Base-by-base conservation (phyloP, 768 basidiomycete species). In the Termitomyces titanicus region DNA sequence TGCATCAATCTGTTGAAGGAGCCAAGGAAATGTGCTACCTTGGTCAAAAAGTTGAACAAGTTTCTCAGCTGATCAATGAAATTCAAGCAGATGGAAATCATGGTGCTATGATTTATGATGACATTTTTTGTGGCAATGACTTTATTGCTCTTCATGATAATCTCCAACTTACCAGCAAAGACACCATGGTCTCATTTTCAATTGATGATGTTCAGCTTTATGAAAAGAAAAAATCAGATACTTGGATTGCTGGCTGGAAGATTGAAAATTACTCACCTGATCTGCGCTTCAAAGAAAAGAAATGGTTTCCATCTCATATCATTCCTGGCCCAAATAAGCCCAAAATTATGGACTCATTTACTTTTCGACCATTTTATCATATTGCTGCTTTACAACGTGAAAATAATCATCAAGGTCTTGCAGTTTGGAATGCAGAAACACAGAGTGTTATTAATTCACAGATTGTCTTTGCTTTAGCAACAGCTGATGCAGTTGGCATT, bases 171-270 rank as follows among this genome's bases (percentile, higher is more conserved):
- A 67, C 59, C 0, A 27, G 25, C 5, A 58, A 72, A 18, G 68
- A 75, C 40, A 71, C 61, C 0, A 51, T 70, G 2, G 37, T 78
- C 2, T 48, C 67, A 3, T 53, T 73, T 7, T 75, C 74, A 0
- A 38, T 76, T 15, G 73, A 78, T 51, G 72, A 75, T 18, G 68
- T 71, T 0, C 78, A 77, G 45, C 66, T 79, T 0, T 76, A 73
- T 43, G 59, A 68, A 7, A 68, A 71, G 57, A 77, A 78, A 60
- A 59, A 64, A 35, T 78, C 74, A 1, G 72, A 77, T 45, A 66
- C 62, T 10, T 77, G 74, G 75, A 76, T 78, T 12, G 63, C 50
- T 2, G 69, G 72, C 7, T 77, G 71, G 72, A 12, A 51, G 74
- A 6, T 38, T 60, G 1, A 64, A 75, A 43, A 66, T 60, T 22